phyloP scores from a whole-genome alignment of 1,284 basidiomycete species.

The Sanguinoderma infundibulare region DNA sequence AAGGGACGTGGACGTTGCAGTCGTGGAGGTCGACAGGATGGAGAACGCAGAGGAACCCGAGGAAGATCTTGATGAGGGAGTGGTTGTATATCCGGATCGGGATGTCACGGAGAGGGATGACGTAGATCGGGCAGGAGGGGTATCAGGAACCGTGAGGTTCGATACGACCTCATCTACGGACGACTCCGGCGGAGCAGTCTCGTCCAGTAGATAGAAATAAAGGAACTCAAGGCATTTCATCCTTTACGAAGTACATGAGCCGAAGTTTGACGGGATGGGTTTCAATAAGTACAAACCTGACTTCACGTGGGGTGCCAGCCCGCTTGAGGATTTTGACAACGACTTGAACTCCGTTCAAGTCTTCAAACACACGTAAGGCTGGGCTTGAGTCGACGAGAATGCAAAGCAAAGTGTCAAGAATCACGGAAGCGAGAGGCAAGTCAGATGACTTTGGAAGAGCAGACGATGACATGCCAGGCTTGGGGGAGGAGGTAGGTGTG shows the following conservation, averaged over 20 bases:
- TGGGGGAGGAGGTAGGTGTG: conserved; percentile 23
- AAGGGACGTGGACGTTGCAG: conserved; percentile 20
- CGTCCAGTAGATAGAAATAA: conserved; percentile 90
- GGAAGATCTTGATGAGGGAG: conserved; percentile 17
- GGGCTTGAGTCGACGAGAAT: conserved; percentile 81
- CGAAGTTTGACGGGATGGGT: not conserved
- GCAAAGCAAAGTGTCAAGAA: conserved; percentile 84
- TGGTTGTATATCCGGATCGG: conserved; percentile 9
- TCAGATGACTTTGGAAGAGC: conserved; percentile 20
- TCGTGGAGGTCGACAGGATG: conserved; percentile 17
- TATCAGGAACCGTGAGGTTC: conserved; percentile 9
- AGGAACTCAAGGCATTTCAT: conserved; percentile 95
- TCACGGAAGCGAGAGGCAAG: conserved; percentile 53
- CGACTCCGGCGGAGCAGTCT: conserved; percentile 38
- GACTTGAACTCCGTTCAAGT: conserved; percentile 72
- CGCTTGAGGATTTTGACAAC: conserved; percentile 86
- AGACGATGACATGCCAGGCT: conserved; percentile 23
- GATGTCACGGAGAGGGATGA: conserved; percentile 16
- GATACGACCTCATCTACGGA: conserved; percentile 3
- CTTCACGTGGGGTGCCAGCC: conserved; percentile 79
- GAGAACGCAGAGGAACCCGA: conserved; percentile 24
- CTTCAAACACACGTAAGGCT: conserved; percentile 79
- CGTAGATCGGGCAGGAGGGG: conserved; percentile 7
- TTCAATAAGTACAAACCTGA: conserved; percentile 70
- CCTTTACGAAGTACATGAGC: conserved; percentile 42